Evolutionary conservation across 169 alveolate species (phyloP).

Genomic region (Plasmodium knowlesi): DNA sequence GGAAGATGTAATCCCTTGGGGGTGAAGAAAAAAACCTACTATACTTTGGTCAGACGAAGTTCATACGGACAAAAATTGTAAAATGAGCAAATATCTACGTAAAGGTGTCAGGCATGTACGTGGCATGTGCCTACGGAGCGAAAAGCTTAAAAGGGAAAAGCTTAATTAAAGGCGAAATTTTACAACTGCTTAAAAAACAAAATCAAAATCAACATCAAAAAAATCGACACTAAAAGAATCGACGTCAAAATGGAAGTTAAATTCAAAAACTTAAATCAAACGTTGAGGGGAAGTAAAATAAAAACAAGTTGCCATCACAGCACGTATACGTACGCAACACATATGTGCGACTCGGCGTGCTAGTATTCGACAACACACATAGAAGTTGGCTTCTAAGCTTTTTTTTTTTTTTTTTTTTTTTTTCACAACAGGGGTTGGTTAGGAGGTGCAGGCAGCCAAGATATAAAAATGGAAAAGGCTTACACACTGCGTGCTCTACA

Average conservation of each 20-base stretch:
- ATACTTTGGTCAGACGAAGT: neutral
- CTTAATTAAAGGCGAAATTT: neutral
- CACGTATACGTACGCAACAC: neutral
- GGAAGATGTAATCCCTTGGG: neutral
- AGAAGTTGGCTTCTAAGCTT: neutral
- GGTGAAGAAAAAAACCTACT: neutral
- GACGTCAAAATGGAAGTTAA: neutral
- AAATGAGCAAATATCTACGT: neutral
- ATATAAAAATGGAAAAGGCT: neutral
- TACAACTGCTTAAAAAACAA: neutral
- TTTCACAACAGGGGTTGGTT: neutral
- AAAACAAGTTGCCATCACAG: neutral
- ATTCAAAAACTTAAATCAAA: neutral
- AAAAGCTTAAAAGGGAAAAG: neutral
- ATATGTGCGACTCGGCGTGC: neutral
- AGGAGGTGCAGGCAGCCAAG: neutral
- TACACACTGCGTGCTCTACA: neutral
- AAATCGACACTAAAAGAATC: neutral
- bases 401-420: too few relatives aligned
- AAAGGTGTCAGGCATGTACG: neutral
- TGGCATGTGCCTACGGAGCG: neutral
- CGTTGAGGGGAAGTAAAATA: neutral
- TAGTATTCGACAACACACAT: neutral
- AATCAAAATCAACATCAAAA: neutral
- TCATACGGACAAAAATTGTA: neutral